Evolutionary conservation across 2,329 filamentous ascomycete genomes (phyloP).

Genomic region (Beauveria australis): DNA sequence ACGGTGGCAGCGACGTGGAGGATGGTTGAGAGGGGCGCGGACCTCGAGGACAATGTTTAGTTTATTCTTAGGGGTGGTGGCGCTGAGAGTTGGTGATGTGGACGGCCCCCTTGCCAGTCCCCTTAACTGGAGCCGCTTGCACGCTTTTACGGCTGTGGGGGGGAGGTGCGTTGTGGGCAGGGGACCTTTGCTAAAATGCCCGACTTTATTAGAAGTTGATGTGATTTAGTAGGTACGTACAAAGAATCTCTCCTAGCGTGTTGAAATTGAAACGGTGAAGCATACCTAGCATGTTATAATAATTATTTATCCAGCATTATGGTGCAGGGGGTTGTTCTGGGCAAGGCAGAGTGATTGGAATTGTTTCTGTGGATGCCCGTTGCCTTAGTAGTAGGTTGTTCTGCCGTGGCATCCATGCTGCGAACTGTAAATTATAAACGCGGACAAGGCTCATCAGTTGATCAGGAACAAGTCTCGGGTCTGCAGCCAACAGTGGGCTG

Average conservation of each 20-base stretch:
- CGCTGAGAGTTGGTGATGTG: constrained; percentile 9
- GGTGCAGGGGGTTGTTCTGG: background rate
- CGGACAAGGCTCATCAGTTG: background rate
- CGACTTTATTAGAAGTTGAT: too few relatives aligned
- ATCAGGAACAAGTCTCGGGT: background rate
- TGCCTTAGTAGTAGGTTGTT: background rate
- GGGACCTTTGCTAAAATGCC: background rate
- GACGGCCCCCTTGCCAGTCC: constrained; percentile 10
- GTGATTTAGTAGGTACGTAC: too few relatives aligned
- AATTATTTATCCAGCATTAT: background rate
- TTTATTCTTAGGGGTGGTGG: constrained; percentile 7
- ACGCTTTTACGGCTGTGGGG: background rate
- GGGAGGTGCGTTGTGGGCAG: background rate
- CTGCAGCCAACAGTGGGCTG: background rate
- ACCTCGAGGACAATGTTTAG: constrained; percentile 6
- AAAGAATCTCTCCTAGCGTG: too few relatives aligned
- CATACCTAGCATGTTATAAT: background rate
- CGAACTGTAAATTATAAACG: background rate
- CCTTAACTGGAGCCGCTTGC: constrained; percentile 4
- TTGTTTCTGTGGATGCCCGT: background rate
- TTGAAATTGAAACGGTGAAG: background rate
- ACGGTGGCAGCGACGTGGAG: background rate
- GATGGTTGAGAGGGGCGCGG: constrained; percentile 2
- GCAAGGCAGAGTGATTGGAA: background rate
- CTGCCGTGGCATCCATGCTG: background rate